These are phyloP conservation scores for Babesia bovis DNA, from an alignment of 169 alveolate genomes.

Conservation along the genomic window DNA sequence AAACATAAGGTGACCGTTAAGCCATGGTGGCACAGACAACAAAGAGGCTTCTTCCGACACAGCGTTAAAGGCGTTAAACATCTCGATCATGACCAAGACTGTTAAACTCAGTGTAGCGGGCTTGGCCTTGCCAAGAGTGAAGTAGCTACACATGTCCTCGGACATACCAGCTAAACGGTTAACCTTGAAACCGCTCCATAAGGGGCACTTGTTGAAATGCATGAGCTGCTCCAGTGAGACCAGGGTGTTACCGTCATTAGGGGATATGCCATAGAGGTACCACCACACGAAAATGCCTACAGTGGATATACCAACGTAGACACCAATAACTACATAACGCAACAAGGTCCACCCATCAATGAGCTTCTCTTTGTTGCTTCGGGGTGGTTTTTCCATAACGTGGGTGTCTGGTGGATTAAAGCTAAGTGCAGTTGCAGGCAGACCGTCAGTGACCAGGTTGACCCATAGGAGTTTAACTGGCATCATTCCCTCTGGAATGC, in stretches of 20 bases:
- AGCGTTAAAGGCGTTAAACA: slow-evolving; percentile 98
- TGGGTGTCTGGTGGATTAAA: slow-evolving; percentile 99
- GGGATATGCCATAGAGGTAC: slow-evolving; percentile 87
- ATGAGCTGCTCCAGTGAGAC: slow-evolving; percentile 88
- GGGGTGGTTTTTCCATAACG: slow-evolving; percentile 96
- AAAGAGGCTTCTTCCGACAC: slow-evolving; percentile 96
- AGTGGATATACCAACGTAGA: slow-evolving; percentile 97
- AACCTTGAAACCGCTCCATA: slow-evolving; percentile 87
- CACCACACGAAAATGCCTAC: slow-evolving; percentile 96
- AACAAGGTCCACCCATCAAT: slow-evolving; percentile 92
- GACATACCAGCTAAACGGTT: slow-evolving; percentile 81
- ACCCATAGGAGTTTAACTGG: slow-evolving; percentile 99
- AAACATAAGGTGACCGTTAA: slow-evolving; percentile 90
- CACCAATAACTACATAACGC: slow-evolving; percentile 93
- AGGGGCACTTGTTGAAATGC: slow-evolving; percentile 75
- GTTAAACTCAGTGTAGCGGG: slow-evolving; percentile 95
- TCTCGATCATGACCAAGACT: slow-evolving; percentile 95
- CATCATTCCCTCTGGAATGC: slow-evolving; percentile 95
- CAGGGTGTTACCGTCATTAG: slow-evolving; percentile 92
- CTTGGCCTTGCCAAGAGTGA: slow-evolving; percentile 95
- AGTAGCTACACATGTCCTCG: slow-evolving; percentile 92
- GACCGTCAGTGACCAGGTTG: slow-evolving; percentile 99
- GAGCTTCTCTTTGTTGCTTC: slow-evolving; percentile 92
- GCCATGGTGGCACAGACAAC: slow-evolving; percentile 94
- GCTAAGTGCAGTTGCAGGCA: slow-evolving; percentile 99